A percentile compares a stretch with the other conserved stretches of the same genome.
These are phyloP conservation scores for Globisporangium nodosum DNA, from an alignment of 352 stramenopile species.

Conservation along the genomic window DNA sequence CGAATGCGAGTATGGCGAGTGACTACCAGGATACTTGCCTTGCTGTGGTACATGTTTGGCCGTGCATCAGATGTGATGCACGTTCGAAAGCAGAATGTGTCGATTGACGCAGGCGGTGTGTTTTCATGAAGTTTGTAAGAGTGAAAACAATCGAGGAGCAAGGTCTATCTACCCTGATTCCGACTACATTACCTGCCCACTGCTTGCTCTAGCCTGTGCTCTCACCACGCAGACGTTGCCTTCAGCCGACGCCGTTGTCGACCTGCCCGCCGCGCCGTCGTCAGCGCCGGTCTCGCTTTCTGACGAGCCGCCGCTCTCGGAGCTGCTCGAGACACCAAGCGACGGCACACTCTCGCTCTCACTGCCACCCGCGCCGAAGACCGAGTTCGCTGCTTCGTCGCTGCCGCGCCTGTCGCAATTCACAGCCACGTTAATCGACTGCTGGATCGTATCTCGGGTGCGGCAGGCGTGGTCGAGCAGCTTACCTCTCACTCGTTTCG, in stretches of 20 bases:
- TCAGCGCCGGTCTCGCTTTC: background rate
- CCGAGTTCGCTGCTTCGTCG: background rate
- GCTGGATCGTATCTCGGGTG: slow-evolving; percentile 6
- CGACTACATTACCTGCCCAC: background rate
- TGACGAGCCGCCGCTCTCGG: background rate
- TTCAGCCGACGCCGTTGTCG: background rate
- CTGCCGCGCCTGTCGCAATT: background rate
- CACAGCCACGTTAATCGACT: slow-evolving; percentile 19
- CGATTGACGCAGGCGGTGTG: background rate
- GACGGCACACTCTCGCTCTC: too few relatives aligned
- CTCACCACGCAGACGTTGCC: background rate
- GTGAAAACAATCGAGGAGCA: background rate
- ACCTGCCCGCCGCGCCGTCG: background rate
- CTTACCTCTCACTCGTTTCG: slow-evolving; percentile 23
- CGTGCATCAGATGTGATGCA: background rate
- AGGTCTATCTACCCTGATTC: background rate
- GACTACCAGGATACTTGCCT: background rate
- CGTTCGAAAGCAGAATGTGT: background rate
- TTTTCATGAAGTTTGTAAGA: background rate
- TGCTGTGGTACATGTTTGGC: background rate
- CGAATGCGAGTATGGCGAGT: background rate
- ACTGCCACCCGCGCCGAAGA: too few relatives aligned
- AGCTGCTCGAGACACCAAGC: too few relatives aligned
- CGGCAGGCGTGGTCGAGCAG: slow-evolving; percentile 1
- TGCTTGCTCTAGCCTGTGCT: background rate